Evolutionary conservation across 2,329 filamentous ascomycete genomes (phyloP).

Genomic region (Calycina herbarum): DNA sequence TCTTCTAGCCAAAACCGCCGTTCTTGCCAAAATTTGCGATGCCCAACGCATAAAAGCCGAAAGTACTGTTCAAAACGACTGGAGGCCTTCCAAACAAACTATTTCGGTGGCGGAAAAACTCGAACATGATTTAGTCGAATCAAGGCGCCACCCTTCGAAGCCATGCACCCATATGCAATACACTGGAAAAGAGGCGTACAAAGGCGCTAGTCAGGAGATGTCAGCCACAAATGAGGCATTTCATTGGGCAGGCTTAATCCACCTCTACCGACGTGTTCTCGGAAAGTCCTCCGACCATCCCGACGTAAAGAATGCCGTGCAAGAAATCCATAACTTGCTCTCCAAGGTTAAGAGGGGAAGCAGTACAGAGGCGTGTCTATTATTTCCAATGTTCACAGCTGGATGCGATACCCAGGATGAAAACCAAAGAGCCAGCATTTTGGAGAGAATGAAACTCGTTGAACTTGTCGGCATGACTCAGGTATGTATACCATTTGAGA

Average conservation of each 20-base stretch:
- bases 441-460: slow-evolving; percentile 55
- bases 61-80: slow-evolving; percentile 51
- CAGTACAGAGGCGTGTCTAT: slow-evolving; percentile 70
- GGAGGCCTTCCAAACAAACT: slow-evolving; percentile 59
- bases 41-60: slow-evolving; percentile 58
- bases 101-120: slow-evolving; percentile 58
- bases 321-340: slow-evolving; percentile 62
- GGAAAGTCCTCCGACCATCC: slow-evolving; percentile 56
- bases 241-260: slow-evolving; percentile 75
- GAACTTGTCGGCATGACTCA: slow-evolving; percentile 9
- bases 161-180: slow-evolving; percentile 46
- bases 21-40: slow-evolving; percentile 69
- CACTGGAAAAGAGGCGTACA: slow-evolving; percentile 49
- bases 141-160: slow-evolving; percentile 45
- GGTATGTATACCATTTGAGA: neutral
- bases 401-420: slow-evolving; percentile 68
- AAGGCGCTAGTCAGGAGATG: slow-evolving; percentile 64
- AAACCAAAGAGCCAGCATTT: slow-evolving; percentile 57
- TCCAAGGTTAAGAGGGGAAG: slow-evolving; percentile 63
- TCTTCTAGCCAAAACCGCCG: slow-evolving; percentile 70
- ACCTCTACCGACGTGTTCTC: slow-evolving; percentile 72
- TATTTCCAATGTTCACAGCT: slow-evolving; percentile 83
- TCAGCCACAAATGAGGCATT: slow-evolving; percentile 74
- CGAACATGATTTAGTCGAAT: slow-evolving; percentile 60
- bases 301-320: slow-evolving; percentile 63